phyloP scores from a whole-genome alignment of 2,329 filamentous ascomycete species.

The Fusarium globosum region DNA sequence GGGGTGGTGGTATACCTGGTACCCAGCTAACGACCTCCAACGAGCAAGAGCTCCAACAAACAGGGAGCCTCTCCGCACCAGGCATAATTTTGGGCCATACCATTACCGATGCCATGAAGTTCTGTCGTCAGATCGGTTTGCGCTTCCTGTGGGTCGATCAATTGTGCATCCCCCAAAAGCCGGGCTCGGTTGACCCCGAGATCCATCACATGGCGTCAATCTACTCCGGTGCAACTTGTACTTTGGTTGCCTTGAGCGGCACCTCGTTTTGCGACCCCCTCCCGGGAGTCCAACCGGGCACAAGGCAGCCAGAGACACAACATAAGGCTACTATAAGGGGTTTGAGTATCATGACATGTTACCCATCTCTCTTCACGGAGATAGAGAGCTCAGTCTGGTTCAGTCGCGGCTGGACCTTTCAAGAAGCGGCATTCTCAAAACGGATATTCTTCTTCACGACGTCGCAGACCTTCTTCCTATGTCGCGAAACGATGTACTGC shows the following conservation, averaged over 20 bases:
- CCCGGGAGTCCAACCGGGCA: accelerated
- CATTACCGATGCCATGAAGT: neutral
- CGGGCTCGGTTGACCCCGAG: neutral
- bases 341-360: neutral
- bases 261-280: neutral
- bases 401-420: neutral
- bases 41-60: neutral
- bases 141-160: neutral
- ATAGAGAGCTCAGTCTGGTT: neutral
- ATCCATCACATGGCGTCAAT: neutral
- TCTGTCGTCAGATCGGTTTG: neutral
- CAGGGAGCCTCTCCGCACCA: neutral
- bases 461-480: neutral
- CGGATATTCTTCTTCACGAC: neutral
- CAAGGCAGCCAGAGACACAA: neutral
- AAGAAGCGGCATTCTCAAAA: neutral
- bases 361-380: neutral
- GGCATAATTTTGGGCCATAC: neutral
- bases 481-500: neutral
- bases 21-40: neutral
- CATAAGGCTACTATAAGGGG: neutral
- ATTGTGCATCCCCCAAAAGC: neutral
- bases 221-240: neutral
- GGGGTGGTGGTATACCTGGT: neutral
- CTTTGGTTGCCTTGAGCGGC: neutral